phyloP scores from a whole-genome alignment of 2,329 filamentous ascomycete genomes.

The Helotiales sp. region DNA sequence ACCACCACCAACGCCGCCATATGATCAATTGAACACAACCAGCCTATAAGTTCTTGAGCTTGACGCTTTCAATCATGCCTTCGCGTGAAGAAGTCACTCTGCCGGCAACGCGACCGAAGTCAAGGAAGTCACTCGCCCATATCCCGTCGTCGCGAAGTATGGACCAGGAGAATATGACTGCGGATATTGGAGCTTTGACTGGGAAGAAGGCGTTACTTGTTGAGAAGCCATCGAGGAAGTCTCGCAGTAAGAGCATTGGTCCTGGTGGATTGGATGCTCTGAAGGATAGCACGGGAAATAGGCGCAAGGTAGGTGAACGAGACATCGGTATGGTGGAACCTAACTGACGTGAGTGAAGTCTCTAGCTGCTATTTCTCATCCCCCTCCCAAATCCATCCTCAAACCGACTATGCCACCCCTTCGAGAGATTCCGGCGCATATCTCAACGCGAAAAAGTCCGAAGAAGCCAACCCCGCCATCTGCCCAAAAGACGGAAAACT shows the following conservation, averaged over 20 bases:
- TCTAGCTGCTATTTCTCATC: slow-evolving; percentile 43
- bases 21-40: slow-evolving; percentile 23
- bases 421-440: slow-evolving; percentile 65
- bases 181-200: slow-evolving; percentile 60
- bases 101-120: slow-evolving; percentile 56
- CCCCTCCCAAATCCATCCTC: slow-evolving; percentile 72
- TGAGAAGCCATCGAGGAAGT: slow-evolving; percentile 59
- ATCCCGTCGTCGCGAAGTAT: slow-evolving; percentile 56
- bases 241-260: slow-evolving; percentile 93
- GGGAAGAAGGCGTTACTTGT: slow-evolving; percentile 35
- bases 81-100: slow-evolving; percentile 53
- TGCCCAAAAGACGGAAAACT: slow-evolving; percentile 28
- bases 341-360: slow-evolving; percentile 36
- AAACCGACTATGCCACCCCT: slow-evolving; percentile 75
- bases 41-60: slow-evolving; percentile 20
- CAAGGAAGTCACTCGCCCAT: slow-evolving; percentile 76
- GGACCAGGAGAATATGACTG: slow-evolving; percentile 80
- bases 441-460: slow-evolving; percentile 38
- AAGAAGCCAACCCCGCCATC: slow-evolving; percentile 39
- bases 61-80: slow-evolving; percentile 44
- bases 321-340: not conserved
- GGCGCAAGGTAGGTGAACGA: slow-evolving; percentile 69
- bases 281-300: slow-evolving; percentile 75
- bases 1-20: not conserved
- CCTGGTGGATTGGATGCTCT: slow-evolving; percentile 87